Percentiles rank a stretch among this genome's conserved stretches.
phyloP scores from a whole-genome alignment of 371 early-diverging fungal genomes.

The Mortierella sp. region DNA sequence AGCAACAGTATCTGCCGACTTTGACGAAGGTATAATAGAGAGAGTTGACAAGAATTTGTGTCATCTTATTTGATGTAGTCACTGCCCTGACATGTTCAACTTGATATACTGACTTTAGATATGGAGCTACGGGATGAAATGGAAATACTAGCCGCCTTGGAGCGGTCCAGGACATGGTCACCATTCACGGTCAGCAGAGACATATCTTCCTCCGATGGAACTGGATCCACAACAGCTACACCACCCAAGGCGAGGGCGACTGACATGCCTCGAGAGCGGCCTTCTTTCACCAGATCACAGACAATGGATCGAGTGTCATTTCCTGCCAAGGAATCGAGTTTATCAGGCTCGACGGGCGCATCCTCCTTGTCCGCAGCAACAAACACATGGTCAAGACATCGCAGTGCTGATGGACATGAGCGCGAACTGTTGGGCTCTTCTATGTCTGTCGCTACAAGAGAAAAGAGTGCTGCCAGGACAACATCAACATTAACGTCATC shows the following conservation, averaged over 20 bases:
- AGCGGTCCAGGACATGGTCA: constrained; percentile 35
- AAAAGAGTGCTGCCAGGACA: too few species aligned
- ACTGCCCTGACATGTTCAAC: background rate
- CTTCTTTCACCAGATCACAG: constrained; percentile 20
- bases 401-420: constrained; percentile 23
- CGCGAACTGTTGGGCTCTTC: too few species aligned
- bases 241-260: constrained; percentile 4
- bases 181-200: constrained; percentile 21
- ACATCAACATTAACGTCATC: too few species aligned
- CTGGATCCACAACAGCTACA: background rate
- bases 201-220: background rate
- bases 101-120: constrained; percentile 6
- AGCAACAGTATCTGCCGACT: too few species aligned
- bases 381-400: constrained; percentile 20
- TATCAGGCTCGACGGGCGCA: background rate
- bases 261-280: constrained; percentile 8
- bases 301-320: constrained; percentile 16
- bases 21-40: constrained; percentile 21
- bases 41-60: background rate
- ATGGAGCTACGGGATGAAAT: constrained; percentile 23
- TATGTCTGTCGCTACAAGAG: too few species aligned
- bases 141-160: constrained; percentile 24
- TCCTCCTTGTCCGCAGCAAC: background rate
- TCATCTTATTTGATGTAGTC: too few species aligned
- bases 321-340: background rate